Evolutionary conservation across 768 basidiomycete species (phyloP).

Genomic region (Rhodotorula taiwanensis): DNA sequence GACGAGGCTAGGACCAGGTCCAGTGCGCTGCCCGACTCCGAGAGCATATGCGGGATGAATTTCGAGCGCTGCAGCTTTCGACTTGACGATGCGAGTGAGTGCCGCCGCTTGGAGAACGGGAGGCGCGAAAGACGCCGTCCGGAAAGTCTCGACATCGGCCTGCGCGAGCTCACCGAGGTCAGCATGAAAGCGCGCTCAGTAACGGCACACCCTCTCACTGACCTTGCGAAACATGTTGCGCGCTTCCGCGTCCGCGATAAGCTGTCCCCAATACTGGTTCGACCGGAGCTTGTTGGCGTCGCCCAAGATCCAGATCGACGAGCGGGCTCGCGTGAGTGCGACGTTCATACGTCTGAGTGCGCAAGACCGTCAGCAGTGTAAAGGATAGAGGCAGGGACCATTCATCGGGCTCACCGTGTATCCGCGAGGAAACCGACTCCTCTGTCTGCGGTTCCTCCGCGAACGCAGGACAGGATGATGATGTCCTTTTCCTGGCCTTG

Average conservation of each 20-base stretch:
- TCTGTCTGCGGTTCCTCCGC: constrained; percentile 71
- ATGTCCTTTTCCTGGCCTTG: constrained; percentile 99
- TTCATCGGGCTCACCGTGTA: constrained; percentile 41
- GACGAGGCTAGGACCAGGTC: neutral
- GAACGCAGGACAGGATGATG: constrained; percentile 93
- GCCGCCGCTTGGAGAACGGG: constrained; percentile 9
- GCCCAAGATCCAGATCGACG: constrained; percentile 87
- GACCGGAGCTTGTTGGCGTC: constrained; percentile 77
- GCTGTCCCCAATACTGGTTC: constrained; percentile 38
- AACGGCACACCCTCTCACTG: neutral
- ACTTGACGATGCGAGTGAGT: constrained; percentile 11
- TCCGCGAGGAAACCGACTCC: constrained; percentile 84
- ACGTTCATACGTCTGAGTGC: constrained; percentile 83
- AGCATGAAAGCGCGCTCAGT: neutral
- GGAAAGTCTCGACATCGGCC: constrained; percentile 30
- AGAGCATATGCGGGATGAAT: constrained; percentile 11
- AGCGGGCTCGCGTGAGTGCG: constrained; percentile 92
- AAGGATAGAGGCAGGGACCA: constrained; percentile 49
- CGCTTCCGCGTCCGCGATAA: constrained; percentile 37
- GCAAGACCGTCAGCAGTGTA: too few relatives aligned
- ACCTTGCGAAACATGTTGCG: constrained; percentile 27
- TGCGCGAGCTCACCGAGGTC: neutral
- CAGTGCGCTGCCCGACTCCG: neutral
- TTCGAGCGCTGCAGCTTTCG: constrained; percentile 13
- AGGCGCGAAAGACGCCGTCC: constrained; percentile 12